Conservation (phyloP, 129 eudicot species). For the Centella asiatica region DNA sequence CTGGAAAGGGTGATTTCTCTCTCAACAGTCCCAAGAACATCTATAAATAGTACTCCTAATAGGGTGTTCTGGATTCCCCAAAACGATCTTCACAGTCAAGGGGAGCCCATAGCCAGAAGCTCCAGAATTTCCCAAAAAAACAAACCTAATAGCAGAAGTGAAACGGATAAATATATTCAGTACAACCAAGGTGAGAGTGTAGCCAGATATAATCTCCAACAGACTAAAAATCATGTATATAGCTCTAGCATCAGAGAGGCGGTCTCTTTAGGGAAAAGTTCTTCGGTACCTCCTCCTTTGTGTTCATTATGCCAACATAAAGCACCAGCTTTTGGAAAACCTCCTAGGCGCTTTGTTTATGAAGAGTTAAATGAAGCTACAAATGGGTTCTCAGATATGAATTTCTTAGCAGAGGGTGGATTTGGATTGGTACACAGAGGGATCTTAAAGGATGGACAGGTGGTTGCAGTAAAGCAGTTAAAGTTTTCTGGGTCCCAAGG, state of each 20-base stretch:
- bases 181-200: constrained; percentile 10
- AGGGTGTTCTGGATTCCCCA: constrained; percentile 32
- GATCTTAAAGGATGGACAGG: constrained; percentile 58
- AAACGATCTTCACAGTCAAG: constrained; percentile 19
- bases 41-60: constrained; percentile 4
- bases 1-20: constrained; percentile 46
- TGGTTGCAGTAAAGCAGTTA: constrained; percentile 76
- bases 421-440: constrained; percentile 75
- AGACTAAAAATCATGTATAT: constrained; percentile 17
- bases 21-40: constrained; percentile 21
- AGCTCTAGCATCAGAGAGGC: constrained; percentile 69
- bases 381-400: constrained; percentile 51
- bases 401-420: constrained; percentile 69
- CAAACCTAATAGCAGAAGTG: constrained; percentile 1
- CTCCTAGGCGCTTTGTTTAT: constrained; percentile 54
- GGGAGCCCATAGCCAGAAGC: constrained; percentile 7
- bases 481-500: constrained; percentile 53
- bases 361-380: constrained; percentile 76
- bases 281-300: constrained; percentile 79
- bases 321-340: constrained; percentile 84
- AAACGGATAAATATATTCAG: constrained; percentile 10
- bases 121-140: constrained; percentile 20
- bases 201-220: constrained; percentile 2
- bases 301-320: constrained; percentile 78
- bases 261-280: constrained; percentile 49